phyloP scores from a whole-genome alignment of 768 basidiomycete species.

The Lanmaoa pseudosensibilis region DNA sequence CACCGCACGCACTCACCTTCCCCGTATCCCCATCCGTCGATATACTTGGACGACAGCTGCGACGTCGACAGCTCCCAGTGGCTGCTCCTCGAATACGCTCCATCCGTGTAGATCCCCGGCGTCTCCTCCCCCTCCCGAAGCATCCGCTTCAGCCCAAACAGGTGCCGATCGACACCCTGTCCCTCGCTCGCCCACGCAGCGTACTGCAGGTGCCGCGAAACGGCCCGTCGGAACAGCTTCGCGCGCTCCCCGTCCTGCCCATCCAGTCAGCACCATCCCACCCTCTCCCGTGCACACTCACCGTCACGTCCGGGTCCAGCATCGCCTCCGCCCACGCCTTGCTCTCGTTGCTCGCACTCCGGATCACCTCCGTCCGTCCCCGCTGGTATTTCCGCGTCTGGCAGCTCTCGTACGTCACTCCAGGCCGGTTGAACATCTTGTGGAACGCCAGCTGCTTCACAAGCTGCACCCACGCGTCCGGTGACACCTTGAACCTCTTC shows the following conservation, averaged over 20 bases:
- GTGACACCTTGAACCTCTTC: constrained; percentile 80
- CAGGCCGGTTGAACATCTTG: constrained; percentile 75
- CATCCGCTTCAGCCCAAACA: constrained; percentile 90
- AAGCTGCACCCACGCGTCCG: constrained; percentile 94
- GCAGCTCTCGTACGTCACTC: constrained; percentile 88
- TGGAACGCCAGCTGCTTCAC: constrained; percentile 96
- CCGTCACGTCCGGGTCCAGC: constrained; percentile 55
- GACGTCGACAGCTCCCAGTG: constrained; percentile 96
- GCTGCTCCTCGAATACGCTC: constrained; percentile 61
- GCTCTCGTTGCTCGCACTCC: constrained; percentile 79
- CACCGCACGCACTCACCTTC: constrained; percentile 56
- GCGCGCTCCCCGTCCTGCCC: constrained; percentile 56
- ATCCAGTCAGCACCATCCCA: constrained; percentile 1
- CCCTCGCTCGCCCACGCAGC: constrained; percentile 90
- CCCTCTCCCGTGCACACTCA: constrained; percentile 27
- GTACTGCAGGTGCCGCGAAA: constrained; percentile 82
- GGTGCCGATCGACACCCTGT: constrained; percentile 91
- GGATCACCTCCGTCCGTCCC: constrained; percentile 94
- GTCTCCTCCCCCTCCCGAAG: constrained; percentile 68
- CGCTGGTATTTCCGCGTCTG: constrained; percentile 91
- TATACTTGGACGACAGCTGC: constrained; percentile 74
- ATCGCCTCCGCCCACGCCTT: constrained; percentile 90
- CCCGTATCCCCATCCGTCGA: constrained; percentile 98
- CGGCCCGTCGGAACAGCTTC: constrained; percentile 71
- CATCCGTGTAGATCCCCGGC: constrained; percentile 75